phyloP scores from a whole-genome alignment of 2,329 filamentous ascomycete genomes.

The Colletotrichum chlorophyti region DNA sequence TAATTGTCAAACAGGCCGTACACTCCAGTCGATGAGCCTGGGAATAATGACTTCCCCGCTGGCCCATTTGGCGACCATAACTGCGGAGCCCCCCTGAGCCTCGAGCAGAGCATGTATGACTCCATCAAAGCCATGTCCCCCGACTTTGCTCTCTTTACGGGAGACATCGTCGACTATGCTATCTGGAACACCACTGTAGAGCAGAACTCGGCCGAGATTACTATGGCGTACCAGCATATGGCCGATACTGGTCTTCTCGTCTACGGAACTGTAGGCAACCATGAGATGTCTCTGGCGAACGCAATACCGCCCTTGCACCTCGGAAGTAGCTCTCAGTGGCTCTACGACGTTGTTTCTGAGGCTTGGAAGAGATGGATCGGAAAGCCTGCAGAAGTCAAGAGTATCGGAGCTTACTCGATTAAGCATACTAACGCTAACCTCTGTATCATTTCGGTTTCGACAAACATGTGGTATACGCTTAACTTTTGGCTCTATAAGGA shows the following conservation, averaged over 20 bases:
- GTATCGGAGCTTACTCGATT: slow-evolving; percentile 57
- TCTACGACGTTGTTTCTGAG: slow-evolving; percentile 55
- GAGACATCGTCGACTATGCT: slow-evolving; percentile 62
- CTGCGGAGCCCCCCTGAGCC: slow-evolving; percentile 57
- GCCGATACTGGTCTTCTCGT: slow-evolving; percentile 48
- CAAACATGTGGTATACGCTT: slow-evolving; percentile 64
- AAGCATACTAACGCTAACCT: slow-evolving; percentile 53
- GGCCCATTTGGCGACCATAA: slow-evolving; percentile 59
- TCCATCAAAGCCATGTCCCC: slow-evolving; percentile 54
- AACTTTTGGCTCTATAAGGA: slow-evolving; percentile 64
- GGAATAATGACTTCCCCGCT: slow-evolving; percentile 55
- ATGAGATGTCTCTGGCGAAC: slow-evolving; percentile 62
- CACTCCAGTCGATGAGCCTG: slow-evolving; percentile 52
- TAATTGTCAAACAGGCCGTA: slow-evolving; percentile 45
- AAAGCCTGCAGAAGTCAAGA: slow-evolving; percentile 34
- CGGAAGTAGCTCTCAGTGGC: slow-evolving; percentile 53
- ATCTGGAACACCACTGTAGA: slow-evolving; percentile 51
- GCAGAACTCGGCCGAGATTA: slow-evolving; percentile 44
- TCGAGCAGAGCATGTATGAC: slow-evolving; percentile 62
- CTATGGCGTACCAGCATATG: slow-evolving; percentile 55
- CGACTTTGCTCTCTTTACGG: slow-evolving; percentile 65
- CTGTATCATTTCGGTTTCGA: slow-evolving; percentile 65
- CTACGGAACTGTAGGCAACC: slow-evolving; percentile 63
- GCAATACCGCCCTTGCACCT: slow-evolving; percentile 51
- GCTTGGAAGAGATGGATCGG: slow-evolving; percentile 58